Evolutionary conservation across 345 rosid species (phyloP).

Genomic region (Mangifera indica): DNA sequence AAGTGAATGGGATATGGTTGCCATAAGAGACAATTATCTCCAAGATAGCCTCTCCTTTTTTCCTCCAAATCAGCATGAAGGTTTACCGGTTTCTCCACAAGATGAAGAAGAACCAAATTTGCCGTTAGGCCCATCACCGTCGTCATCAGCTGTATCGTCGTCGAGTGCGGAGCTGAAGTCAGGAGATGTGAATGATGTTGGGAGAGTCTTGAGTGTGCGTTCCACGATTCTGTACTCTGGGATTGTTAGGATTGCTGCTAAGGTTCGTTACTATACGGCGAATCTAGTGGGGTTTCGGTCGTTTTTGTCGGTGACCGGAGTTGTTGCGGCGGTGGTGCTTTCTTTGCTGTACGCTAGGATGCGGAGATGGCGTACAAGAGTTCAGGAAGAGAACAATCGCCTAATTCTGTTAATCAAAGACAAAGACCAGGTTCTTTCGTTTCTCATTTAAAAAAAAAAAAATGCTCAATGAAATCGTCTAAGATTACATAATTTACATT

Average conservation of each 20-base stretch:
- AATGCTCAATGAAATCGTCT: too few relatives aligned
- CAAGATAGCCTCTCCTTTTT: conserved; percentile 23
- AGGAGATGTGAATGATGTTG: background rate
- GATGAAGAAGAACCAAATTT: background rate
- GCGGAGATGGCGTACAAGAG: conserved; percentile 30
- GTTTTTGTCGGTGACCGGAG: conserved; percentile 22
- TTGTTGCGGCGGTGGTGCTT: conserved; percentile 26
- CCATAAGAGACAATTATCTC: conserved; percentile 15
- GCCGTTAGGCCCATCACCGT: conserved; percentile 9
- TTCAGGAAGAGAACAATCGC: conserved; percentile 24
- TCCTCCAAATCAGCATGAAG: conserved; percentile 41
- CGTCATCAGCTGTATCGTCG: conserved; percentile 12
- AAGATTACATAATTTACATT: too few relatives aligned
- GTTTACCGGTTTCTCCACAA: conserved; percentile 20
- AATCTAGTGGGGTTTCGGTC: conserved; percentile 32
- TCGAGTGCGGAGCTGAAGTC: conserved; percentile 4
- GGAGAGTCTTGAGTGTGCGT: conserved; percentile 15
- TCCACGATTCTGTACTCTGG: conserved; percentile 22
- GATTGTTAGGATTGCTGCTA: conserved; percentile 24
- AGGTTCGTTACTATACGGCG: conserved; percentile 19
- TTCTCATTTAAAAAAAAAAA: background rate
- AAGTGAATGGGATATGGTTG: conserved; percentile 16
- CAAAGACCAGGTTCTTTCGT: conserved; percentile 50
- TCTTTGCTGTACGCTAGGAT: conserved; percentile 19
- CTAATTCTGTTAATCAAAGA: conserved; percentile 36